These are phyloP conservation scores for Pythium myriotylum DNA, from an alignment of 352 stramenopile species.

Conservation along the genomic window DNA sequence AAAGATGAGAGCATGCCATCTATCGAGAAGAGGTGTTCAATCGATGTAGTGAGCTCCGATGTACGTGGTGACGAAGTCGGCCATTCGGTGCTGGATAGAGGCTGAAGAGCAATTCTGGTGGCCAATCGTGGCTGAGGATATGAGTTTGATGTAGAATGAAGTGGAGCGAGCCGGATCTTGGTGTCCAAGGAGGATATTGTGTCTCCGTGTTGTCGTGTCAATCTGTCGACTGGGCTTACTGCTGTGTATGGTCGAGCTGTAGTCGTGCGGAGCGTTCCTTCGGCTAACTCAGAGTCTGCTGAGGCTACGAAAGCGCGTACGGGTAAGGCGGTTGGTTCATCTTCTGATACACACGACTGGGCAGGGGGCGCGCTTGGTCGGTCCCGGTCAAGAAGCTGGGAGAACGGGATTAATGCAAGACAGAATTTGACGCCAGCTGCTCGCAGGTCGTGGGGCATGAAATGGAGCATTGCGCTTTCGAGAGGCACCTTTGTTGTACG, in stretches of 20 bases:
- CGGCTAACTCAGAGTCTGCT: too few relatives aligned
- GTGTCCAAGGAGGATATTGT: not conserved
- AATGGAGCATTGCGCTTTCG: conserved; percentile 34
- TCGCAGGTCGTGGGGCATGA: conserved; percentile 57
- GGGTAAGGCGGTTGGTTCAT: not conserved
- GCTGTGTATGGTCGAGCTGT: not conserved
- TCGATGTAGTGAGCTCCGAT: not conserved
- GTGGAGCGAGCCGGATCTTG: conserved; percentile 22
- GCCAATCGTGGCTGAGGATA: conserved; percentile 9
- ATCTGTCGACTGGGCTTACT: not conserved
- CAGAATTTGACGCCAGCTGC: conserved; percentile 54
- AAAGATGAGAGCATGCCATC: conserved; percentile 41
- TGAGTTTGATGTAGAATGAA: not conserved
- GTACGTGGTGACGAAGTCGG: not conserved
- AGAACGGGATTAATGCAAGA: conserved; percentile 59
- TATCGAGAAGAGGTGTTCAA: conserved; percentile 10
- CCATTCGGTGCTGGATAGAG: not conserved
- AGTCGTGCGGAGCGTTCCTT: too few relatives aligned
- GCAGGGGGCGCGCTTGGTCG: conserved; percentile 11
- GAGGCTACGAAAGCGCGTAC: not conserved
- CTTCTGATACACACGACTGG: not conserved
- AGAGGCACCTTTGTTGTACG: not conserved
- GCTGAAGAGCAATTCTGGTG: not conserved
- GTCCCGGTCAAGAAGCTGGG: conserved; percentile 55
- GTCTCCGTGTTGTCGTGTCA: not conserved